Base-by-base conservation (phyloP, 2,329 filamentous ascomycete genomes). In the Zasmidium citrigriseum region DNA sequence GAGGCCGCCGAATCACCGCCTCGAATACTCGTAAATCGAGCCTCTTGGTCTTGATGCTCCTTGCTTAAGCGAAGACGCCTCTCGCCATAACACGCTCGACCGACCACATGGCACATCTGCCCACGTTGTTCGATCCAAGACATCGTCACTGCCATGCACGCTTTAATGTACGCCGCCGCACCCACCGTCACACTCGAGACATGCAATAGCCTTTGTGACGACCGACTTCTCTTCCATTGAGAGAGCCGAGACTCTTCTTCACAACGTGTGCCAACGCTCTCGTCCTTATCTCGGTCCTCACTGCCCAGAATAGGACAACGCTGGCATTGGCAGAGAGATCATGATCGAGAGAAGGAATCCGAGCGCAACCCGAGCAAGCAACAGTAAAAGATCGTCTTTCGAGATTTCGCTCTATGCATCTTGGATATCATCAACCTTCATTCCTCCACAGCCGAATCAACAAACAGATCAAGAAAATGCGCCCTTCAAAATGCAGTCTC, bases 401-500 rank as follows among this genome's bases (percentile, higher is more conserved):
- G 12, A 16, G 4, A 4, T 41, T 23, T 16, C 22, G 5, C 18
- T 47, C 45, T 24, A 52, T 45, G 22, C 34, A 25, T 52, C 45
- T 49, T 49, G 49, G 47, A 24, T 52, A 52, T 41, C 49, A 38
- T 45, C 20, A 29, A 23, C 20, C 50, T 4, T 44, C 27, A 23
- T 20, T 21, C 16, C 2, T 44, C 29, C 20, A 44, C n/a, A 29
- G 14, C 29, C 5, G 24, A 4, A 41, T 5, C 22, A 22, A 7
- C 44, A 20, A 9, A 46, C 9, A 9, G 9, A 46, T 21, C 38
- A 41, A 56, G 16, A 50, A 29, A 2, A 25, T 46, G 48, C 45
- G 38, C 23, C 55, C 38, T 22, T 23, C 14, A 38, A 12, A 7
- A 56, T 56, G 54, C 54, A 56, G 18, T 56, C 46, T 51, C 46